Percentiles rank a stretch among this genome's conserved stretches.
Conservation (phyloP, 371 early-diverging fungal genomes). For the Haplosporangium sp. region DNA sequence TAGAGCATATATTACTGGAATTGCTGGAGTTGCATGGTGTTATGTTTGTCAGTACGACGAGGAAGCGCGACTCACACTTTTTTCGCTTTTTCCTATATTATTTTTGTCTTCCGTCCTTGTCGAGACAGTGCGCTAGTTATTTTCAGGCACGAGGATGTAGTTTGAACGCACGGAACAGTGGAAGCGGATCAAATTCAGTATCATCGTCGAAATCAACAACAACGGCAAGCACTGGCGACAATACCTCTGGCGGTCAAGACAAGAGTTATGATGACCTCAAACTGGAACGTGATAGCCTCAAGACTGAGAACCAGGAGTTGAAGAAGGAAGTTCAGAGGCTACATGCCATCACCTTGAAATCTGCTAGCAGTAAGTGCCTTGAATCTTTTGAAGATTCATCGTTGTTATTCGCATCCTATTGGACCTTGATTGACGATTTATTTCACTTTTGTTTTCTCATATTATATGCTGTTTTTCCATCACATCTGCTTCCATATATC, state of each 20-base stretch:
- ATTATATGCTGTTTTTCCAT: not conserved
- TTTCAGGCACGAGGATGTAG: constrained; percentile 33
- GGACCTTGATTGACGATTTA: too few species aligned
- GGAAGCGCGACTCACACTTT: not conserved
- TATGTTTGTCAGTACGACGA: too few species aligned
- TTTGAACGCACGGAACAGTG: not conserved
- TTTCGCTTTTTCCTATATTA: not conserved
- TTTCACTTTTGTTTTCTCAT: not conserved
- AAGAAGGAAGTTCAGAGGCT: constrained; percentile 39
- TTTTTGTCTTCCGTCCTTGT: not conserved
- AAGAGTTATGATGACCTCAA: constrained; percentile 37
- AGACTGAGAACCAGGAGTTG: constrained; percentile 28
- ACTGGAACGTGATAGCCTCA: constrained; percentile 36
- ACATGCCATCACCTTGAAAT: constrained; percentile 21
- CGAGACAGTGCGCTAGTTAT: constrained; percentile 17
- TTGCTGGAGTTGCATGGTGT: too few species aligned
- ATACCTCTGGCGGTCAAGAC: not conserved
- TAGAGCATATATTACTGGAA: too few species aligned
- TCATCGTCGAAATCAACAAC: not conserved
- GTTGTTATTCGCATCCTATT: too few species aligned
- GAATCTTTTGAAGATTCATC: too few species aligned
- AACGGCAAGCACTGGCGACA: not conserved
- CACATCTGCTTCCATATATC: not conserved
- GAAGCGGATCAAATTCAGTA: not conserved
- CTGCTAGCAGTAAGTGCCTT: constrained; percentile 23